phyloP scores from a whole-genome alignment of 371 early-diverging fungal genomes.

The Zychaea mexicana region DNA sequence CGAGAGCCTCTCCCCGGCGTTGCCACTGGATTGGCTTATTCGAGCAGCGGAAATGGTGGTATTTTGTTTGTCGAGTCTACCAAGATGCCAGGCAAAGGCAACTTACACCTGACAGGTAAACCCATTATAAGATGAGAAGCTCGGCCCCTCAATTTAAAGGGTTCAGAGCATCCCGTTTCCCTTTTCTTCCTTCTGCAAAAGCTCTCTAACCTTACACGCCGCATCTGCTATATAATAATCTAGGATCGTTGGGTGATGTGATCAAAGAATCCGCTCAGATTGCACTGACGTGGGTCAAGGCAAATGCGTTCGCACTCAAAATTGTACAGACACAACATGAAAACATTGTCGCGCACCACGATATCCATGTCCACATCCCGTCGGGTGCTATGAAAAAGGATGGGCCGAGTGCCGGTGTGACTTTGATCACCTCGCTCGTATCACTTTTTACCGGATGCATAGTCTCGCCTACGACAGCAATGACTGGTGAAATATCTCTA shows the following conservation, averaged over 20 bases:
- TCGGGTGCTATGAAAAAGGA: conserved; percentile 60
- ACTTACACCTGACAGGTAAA: conserved; percentile 71
- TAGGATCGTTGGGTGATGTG: conserved; percentile 84
- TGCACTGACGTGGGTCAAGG: conserved; percentile 80
- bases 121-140: too few species aligned
- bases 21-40: conserved; percentile 85
- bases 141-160: not conserved
- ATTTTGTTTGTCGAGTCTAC: conserved; percentile 84
- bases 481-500: conserved; percentile 90
- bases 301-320: conserved; percentile 68
- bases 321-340: conserved; percentile 36
- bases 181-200: not conserved
- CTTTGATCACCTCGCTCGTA: conserved; percentile 56
- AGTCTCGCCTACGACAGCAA: conserved; percentile 65
- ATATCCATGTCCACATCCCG: conserved; percentile 87
- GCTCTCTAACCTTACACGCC: too few species aligned
- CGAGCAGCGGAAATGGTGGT: conserved; percentile 75
- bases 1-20: conserved; percentile 73
- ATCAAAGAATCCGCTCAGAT: conserved; percentile 88
- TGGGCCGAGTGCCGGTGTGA: conserved; percentile 64
- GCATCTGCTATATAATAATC: too few species aligned
- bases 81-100: conserved; percentile 75
- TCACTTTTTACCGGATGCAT: conserved; percentile 68
- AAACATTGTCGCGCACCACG: conserved; percentile 54
- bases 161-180: not conserved